Conservation (phyloP, 345 rosid genomes). For the Excoecaria agallocha region DNA sequence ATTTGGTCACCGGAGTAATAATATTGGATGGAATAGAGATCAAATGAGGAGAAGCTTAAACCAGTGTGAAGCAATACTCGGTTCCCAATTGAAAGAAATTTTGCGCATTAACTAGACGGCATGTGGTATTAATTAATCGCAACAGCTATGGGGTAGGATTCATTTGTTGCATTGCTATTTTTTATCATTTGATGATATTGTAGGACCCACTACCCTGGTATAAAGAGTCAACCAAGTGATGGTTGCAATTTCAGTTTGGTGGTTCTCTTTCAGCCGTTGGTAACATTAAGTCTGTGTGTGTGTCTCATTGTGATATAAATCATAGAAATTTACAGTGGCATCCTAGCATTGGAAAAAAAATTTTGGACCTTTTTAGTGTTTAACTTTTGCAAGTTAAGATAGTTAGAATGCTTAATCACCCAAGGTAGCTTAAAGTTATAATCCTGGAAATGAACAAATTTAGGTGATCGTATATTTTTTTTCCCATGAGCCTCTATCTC, state of each 20-base stretch:
- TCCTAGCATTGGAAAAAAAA: neutral
- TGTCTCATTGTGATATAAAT: neutral
- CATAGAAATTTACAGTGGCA: neutral
- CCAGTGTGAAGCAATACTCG: neutral
- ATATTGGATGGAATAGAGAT: neutral
- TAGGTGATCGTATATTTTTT: neutral
- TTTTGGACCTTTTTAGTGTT: neutral
- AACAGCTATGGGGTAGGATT: neutral
- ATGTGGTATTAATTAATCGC: neutral
- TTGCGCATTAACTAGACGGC: neutral
- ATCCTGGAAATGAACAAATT: neutral
- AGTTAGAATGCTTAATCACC: conserved; percentile 3
- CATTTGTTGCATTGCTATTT: neutral
- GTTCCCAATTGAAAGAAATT: neutral
- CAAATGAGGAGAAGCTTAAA: neutral
- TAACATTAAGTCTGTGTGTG: neutral
- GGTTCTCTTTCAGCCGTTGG: neutral
- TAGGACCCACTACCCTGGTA: conserved; percentile 1
- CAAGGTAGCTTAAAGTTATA: neutral
- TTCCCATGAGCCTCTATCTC: neutral
- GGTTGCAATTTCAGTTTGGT: neutral
- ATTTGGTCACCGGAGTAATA: neutral
- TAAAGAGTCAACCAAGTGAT: neutral
- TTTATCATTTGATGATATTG: neutral
- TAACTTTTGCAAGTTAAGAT: neutral